Evolutionary conservation across 169 alveolate species (phyloP).

Genomic region (Babesia divergens): DNA sequence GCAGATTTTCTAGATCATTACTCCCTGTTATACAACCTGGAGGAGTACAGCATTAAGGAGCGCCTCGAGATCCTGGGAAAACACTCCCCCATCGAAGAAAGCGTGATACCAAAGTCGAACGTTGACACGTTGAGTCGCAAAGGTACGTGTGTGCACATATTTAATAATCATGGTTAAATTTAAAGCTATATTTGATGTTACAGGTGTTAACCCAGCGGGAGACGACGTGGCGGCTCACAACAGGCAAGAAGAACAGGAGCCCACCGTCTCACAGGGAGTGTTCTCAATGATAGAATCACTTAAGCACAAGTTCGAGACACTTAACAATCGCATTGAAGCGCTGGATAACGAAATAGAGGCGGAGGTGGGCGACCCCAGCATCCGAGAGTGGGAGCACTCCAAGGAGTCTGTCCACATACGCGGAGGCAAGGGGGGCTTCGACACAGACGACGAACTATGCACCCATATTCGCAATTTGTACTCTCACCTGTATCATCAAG

Average conservation of each 20-base stretch:
- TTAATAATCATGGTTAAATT: not conserved
- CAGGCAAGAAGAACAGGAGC: not conserved
- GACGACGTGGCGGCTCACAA: not conserved
- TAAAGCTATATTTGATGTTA: conserved; percentile 20
- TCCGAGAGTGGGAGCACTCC: conserved; percentile 48
- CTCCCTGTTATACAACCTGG: conserved; percentile 57
- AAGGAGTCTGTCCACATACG: conserved; percentile 22
- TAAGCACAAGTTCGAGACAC: conserved; percentile 45
- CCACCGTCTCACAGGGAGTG: conserved; percentile 21
- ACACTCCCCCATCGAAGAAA: conserved; percentile 21
- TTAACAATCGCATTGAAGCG: conserved; percentile 24
- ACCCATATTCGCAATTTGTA: conserved; percentile 51
- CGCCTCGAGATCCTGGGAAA: conserved; percentile 42
- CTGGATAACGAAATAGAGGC: conserved; percentile 51
- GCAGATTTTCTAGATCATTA: conserved; percentile 53
- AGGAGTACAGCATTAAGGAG: conserved; percentile 50
- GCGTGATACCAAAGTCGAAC: conserved; percentile 5
- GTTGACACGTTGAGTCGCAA: not conserved
- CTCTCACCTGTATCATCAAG: conserved; percentile 49
- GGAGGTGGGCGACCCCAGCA: conserved; percentile 54
- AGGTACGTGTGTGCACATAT: conserved; percentile 14
- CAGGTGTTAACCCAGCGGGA: not conserved
- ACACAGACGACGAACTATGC: conserved; percentile 46
- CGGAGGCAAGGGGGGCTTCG: conserved; percentile 31
- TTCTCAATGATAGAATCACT: conserved; percentile 44